A percentile compares a stretch with the other conserved stretches of the same genome.
Evolutionary conservation across 805 yeast species (phyloP).

Genomic region (Myxozyma vanderwaltii): DNA sequence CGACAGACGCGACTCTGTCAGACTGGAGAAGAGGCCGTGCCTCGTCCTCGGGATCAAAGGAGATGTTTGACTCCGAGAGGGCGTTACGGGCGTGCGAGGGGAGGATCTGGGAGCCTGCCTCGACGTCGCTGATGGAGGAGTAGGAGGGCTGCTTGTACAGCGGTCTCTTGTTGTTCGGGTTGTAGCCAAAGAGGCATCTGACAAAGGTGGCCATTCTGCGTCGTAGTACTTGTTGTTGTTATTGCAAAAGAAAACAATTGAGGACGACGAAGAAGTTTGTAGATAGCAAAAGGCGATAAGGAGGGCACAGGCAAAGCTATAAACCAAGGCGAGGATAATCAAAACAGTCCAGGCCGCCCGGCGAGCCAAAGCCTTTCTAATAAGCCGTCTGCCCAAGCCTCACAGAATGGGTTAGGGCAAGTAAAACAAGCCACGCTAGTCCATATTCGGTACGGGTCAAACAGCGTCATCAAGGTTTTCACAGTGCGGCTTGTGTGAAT

Average conservation of each 20-base stretch:
- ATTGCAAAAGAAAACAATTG: neutral
- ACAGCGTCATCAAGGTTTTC: neutral
- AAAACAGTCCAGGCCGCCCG: slow-evolving; percentile 5
- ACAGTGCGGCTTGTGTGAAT: slow-evolving; percentile 6
- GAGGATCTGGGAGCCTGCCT: slow-evolving; percentile 7
- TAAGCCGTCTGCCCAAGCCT: neutral
- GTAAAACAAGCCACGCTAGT: slow-evolving; percentile 6
- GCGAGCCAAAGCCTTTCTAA: slow-evolving; percentile 2
- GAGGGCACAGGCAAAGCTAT: neutral
- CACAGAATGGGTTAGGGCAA: neutral
- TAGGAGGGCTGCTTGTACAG: slow-evolving; percentile 6
- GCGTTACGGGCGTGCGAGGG: slow-evolving; percentile 7
- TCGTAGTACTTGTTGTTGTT: too few species aligned
- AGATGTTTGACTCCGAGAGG: neutral
- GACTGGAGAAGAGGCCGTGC: slow-evolving; percentile 21
- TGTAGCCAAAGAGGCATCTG: slow-evolving; percentile 25
- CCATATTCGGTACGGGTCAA: slow-evolving; percentile 11
- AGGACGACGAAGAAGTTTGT: too few species aligned
- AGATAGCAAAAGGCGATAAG: too few species aligned
- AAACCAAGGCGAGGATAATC: neutral
- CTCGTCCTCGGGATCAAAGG: slow-evolving; percentile 20
- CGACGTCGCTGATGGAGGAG: slow-evolving; percentile 15
- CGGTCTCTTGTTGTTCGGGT: slow-evolving; percentile 2
- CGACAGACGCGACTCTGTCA: slow-evolving; percentile 13
- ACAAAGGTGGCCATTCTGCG: slow-evolving; percentile 29